Base-by-base conservation (phyloP, 306 rosid genomes). In the Castanea mollissima region DNA sequence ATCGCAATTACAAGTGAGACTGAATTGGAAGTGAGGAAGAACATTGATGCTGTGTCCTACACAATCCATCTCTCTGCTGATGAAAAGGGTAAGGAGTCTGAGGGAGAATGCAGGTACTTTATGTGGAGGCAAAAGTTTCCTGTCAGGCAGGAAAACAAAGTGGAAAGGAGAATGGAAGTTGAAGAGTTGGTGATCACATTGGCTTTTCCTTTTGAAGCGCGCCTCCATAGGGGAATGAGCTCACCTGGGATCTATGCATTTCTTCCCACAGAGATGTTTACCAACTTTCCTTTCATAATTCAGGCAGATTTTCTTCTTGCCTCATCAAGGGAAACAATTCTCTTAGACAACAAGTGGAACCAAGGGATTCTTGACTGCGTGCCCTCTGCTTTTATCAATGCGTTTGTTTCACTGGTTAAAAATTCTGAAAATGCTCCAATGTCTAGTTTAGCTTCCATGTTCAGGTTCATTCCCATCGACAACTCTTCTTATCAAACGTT, bases 101-200 rank as follows among this genome's bases (percentile, higher is more conserved):
- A 55, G 16, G 38, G 56, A 19, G 86, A 83, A 70, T 92, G 94
- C 78, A 76, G 58, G 19, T 92, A 86, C 64, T 79, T 85, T 67
- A 88, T 92, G 92, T 92, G 94, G 97, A 87, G 78, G 78, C 94
- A 92, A 76, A 90, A 49, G 82, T 92, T 90, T 80, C 88, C 91
- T 46, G 94, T 92, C 9, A 76, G 38, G 69, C 75, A 62, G 6
- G 90, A 87, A 67, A 81, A 76, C 69, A 76, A 32, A 62, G 92
- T 90, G n/a, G 94, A 90, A 16, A 74, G 77, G 74, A 87, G 94
- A 70, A 68, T 23, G 86, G 92, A 86, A 60, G 89, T 87, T 4
- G 91, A 87, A 55, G 91, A 90, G 78, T 87, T 79, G 88, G 76
- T 80, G 60, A 73, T 92, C 80, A 88, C 92, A 3, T 83, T 92